These are phyloP conservation scores for Chlamydomonas applanata DNA, from an alignment of 139 green algal genomes.

Conservation along the genomic window DNA sequence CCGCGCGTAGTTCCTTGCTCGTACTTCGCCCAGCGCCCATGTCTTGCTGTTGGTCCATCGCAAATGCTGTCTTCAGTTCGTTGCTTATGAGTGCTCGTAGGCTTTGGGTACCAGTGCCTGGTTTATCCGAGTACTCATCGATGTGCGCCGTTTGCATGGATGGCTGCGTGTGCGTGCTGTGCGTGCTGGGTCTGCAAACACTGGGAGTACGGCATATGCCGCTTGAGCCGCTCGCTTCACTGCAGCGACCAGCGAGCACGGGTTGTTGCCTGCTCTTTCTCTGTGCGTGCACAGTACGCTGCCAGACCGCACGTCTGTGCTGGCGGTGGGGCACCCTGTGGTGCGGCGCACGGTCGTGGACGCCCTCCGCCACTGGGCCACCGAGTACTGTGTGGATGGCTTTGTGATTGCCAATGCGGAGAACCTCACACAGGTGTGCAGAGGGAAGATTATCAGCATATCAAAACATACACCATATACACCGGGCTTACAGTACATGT, in stretches of 20 bases:
- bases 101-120: background rate
- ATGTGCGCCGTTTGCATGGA: background rate
- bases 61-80: no score
- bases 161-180: background rate
- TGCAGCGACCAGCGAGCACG: background rate
- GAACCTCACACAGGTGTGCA: slow-evolving; percentile 65
- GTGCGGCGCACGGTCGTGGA: slow-evolving; percentile 58
- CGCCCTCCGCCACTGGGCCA: slow-evolving; percentile 62
- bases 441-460: no score
- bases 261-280: background rate
- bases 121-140: background rate
- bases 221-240: background rate
- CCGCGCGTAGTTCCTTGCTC: background rate
- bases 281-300: background rate
- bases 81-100: no score
- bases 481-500: background rate
- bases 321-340: slow-evolving; percentile 71
- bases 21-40: no score
- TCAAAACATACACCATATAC: no score
- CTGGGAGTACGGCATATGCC: background rate
- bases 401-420: slow-evolving; percentile 83
- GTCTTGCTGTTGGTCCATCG: no score
- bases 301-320: slow-evolving; percentile 34
- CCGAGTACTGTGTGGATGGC: slow-evolving; percentile 72
- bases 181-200: no score